Base-by-base conservation (phyloP, 176 grass and related monocot species). In the Eragrostis nindensis region DNA sequence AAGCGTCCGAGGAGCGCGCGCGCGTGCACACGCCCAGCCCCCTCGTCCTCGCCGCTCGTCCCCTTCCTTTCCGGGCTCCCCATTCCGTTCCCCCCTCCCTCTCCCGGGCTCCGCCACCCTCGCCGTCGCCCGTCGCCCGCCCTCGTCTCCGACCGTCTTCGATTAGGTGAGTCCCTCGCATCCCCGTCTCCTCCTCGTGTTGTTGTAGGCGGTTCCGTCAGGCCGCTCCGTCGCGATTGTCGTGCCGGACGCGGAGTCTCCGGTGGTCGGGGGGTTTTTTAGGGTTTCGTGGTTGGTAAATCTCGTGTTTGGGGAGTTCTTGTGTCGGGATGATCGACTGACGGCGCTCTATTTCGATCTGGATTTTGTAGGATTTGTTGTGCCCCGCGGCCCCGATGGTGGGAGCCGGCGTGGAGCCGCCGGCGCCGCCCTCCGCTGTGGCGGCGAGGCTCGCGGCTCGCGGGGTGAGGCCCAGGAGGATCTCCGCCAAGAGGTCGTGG, bases 401-500 rank as follows among this genome's bases (percentile, higher is more conserved):
- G 19, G 86, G 69, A 43, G 86, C 42, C 49, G 81, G 75, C 11
- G 44, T 80, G 43, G 75, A 79, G 76, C 62, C 81, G 61, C 74
- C 81, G 66, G 43, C 73, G 50, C 47, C 75, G 17, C 49, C 80
- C 1, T 30, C 74, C 16, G 26, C 73, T 27, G 69, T n/a, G 52
- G 67, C 26, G 43, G 73, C 21, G 40, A 45, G 22, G 70, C 32
- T 72, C 47, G 47, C n/a, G 17, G 46, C 22, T 12, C 42, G 49
- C 10, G 22, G 66, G 49, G 25, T 77, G 48, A 72, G 40, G 57
- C 66, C 59, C 47, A 40, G 78, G 47, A 77, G 42, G 66, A 48
- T 72, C 57, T 82, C 72, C 48, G 83, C 83, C n/a, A 81, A 16
- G 71, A 71, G 78, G 65, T 86, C 78, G 2, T 91, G 85, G 86